Conservation (phyloP, 805 yeast species). For the Ogataea salicorniae region DNA sequence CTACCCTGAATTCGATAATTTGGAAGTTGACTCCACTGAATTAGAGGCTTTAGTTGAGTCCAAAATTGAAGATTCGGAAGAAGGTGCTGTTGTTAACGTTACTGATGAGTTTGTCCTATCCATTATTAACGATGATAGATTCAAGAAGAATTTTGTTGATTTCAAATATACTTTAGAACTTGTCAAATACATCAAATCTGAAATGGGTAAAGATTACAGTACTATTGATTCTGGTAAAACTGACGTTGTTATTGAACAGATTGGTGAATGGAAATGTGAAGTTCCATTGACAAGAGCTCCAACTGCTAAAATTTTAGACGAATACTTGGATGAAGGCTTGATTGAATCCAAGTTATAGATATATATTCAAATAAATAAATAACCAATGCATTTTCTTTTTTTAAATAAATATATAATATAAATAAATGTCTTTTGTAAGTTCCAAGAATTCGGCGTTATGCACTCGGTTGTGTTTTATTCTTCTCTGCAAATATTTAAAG, state of each 20-base stretch:
- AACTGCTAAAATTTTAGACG: slow-evolving; percentile 35
- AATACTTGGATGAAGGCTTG: slow-evolving; percentile 20
- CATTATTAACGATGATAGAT: slow-evolving; percentile 13
- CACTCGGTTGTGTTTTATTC: not conserved
- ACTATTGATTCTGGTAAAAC: slow-evolving; percentile 15
- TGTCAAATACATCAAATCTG: slow-evolving; percentile 9
- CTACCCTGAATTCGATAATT: slow-evolving; percentile 21
- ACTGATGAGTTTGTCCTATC: slow-evolving; percentile 4
- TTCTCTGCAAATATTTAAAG: not conserved
- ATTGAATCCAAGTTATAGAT: slow-evolving; percentile 19
- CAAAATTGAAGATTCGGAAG: slow-evolving; percentile 1
- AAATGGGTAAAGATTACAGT: slow-evolving; percentile 11
- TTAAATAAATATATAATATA: too few species aligned
- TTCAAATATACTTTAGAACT: slow-evolving; percentile 18
- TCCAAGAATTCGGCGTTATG: not conserved
- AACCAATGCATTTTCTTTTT: too few species aligned
- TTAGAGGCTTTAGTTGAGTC: slow-evolving; percentile 18
- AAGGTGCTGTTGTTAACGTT: slow-evolving; percentile 7
- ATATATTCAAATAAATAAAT: not conserved
- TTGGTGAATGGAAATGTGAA: slow-evolving; percentile 52
- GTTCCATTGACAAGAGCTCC: slow-evolving; percentile 59
- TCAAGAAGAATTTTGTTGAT: slow-evolving; percentile 14
- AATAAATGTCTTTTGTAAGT: too few species aligned
- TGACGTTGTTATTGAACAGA: slow-evolving; percentile 40
- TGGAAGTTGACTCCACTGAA: slow-evolving; percentile 23